Evolutionary conservation across 129 eudicot genomes (phyloP).

Genomic region (Daucus carota): DNA sequence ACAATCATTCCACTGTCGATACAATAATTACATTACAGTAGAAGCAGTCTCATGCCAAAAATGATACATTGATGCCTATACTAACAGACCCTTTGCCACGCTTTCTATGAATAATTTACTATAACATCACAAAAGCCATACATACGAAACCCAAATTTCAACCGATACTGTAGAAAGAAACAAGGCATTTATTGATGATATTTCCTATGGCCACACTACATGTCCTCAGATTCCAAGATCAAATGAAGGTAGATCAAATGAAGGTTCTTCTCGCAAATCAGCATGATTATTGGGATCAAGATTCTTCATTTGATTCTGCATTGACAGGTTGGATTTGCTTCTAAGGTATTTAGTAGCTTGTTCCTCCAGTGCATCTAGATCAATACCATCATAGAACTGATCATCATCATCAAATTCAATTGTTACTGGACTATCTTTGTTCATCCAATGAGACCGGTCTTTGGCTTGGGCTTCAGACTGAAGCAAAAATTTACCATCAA

Average conservation of each 20-base stretch:
- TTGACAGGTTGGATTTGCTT: constrained; percentile 26
- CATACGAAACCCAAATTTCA: not conserved
- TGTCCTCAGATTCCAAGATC: constrained; percentile 64
- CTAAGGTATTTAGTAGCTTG: constrained; percentile 56
- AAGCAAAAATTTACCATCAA: constrained; percentile 40
- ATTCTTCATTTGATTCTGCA: constrained; percentile 12
- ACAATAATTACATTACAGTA: not conserved
- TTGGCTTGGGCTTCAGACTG: constrained; percentile 23
- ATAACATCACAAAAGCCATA: not conserved
- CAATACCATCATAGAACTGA: constrained; percentile 54
- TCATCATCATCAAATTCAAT: constrained; percentile 53
- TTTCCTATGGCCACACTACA: not conserved
- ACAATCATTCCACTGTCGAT: too few species aligned
- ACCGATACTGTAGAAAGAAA: not conserved
- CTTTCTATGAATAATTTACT: not conserved
- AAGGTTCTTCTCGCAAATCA: constrained; percentile 32
- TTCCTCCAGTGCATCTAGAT: constrained; percentile 91
- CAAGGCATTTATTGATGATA: not conserved
- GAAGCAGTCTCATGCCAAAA: not conserved
- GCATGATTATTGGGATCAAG: constrained; percentile 19
- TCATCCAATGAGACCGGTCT: constrained; percentile 13
- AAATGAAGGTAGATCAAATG: constrained; percentile 85
- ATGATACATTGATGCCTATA: not conserved
- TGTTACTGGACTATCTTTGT: constrained; percentile 15
- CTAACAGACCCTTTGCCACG: not conserved